These are phyloP conservation scores for Pestalotiopsis sp. DNA, from an alignment of 2,329 filamentous ascomycete species.

Conservation along the genomic window DNA sequence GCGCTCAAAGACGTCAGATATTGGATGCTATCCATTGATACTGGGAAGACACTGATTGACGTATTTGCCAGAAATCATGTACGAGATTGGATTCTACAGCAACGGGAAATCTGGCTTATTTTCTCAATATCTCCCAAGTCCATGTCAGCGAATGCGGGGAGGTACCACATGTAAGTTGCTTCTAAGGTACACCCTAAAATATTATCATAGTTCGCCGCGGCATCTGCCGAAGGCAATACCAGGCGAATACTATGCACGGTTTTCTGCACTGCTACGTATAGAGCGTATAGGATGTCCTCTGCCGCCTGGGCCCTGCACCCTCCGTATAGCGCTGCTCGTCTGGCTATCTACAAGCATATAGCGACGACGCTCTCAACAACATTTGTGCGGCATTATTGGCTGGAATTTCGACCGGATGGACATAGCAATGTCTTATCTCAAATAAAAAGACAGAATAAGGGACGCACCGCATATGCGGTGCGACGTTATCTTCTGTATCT, in stretches of 20 bases:
- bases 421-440: not conserved
- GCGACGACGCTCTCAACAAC: not conserved
- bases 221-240: constrained; percentile 5
- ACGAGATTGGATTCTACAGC: not conserved
- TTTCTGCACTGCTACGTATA: not conserved
- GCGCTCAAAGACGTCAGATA: not conserved
- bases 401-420: not conserved
- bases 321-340: not conserved
- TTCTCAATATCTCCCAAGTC: not conserved
- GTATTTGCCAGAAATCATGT: not conserved
- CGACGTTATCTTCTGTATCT: not conserved
- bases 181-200: not conserved
- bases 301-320: not conserved
- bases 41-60: not conserved
- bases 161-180: not conserved
- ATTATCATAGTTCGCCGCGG: not conserved
- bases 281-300: not conserved
- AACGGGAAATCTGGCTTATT: not conserved
- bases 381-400: not conserved
- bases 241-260: not conserved
- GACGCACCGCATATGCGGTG: not conserved
- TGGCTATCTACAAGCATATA: not conserved
- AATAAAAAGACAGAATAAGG: not conserved
- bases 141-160: not conserved
- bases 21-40: not conserved